Evolutionary conservation across 2,329 filamentous ascomycete genomes (phyloP).

Genomic region (Fusarium albosuccineum): DNA sequence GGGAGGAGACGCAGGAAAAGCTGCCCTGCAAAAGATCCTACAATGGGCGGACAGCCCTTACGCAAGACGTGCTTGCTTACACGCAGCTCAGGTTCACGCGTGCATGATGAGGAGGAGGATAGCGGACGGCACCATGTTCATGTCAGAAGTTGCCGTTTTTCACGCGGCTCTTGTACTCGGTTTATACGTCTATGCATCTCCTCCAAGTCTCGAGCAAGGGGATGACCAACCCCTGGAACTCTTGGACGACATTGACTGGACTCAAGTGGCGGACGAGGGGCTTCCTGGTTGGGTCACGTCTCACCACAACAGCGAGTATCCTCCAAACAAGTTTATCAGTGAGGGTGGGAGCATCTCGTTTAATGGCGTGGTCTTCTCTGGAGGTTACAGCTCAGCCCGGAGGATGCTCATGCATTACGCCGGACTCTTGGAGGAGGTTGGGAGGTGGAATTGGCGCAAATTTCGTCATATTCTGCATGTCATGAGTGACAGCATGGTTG

Average conservation of each 20-base stretch:
- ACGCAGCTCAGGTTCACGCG: slow-evolving; percentile 10
- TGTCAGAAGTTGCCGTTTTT: slow-evolving; percentile 20
- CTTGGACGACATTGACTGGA: neutral
- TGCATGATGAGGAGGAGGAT: slow-evolving; percentile 17
- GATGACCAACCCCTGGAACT: neutral
- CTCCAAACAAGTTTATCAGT: neutral
- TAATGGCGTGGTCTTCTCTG: neutral
- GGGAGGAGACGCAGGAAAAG: neutral
- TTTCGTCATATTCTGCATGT: slow-evolving; percentile 18
- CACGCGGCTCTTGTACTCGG: slow-evolving; percentile 12
- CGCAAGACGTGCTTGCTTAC: slow-evolving; percentile 6
- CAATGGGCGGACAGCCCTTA: slow-evolving; percentile 1
- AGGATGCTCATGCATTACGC: slow-evolving; percentile 14
- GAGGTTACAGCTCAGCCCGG: slow-evolving; percentile 17
- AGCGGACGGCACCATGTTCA: slow-evolving; percentile 19
- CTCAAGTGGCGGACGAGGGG: neutral
- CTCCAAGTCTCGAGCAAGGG: neutral
- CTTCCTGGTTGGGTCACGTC: neutral
- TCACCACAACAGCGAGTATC: neutral
- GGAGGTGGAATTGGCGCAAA: slow-evolving; percentile 20
- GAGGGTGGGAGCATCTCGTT: slow-evolving; percentile 9
- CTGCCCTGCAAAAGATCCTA: neutral
- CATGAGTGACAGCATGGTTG: slow-evolving; percentile 23
- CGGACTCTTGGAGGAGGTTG: slow-evolving; percentile 19
- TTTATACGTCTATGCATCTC: neutral